Evolutionary conservation across 306 rosid genomes (phyloP), one percentile per base, ranked within the genome.

Genomic region (Sindora glabra): DNA sequence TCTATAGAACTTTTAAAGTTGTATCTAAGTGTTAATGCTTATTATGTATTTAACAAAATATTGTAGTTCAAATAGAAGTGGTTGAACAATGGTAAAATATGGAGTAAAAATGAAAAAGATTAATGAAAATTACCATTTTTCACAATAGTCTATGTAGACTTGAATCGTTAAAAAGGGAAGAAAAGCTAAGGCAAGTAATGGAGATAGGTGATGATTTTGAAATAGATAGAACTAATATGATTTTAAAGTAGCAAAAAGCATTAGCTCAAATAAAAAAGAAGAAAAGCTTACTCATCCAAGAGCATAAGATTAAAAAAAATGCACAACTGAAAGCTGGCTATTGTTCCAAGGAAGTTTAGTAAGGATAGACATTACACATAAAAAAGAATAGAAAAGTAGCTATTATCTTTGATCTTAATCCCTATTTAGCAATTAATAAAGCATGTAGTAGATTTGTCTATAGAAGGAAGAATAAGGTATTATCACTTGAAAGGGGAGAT

Each of bases 161-260:
- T 52, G 86, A 86, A 66, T 90, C 86, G 76, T 60, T 90, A 81
- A 90, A 90, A 74, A 78, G 79, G 59, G 95, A 90, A 56, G 97
- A 80, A 34, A 89, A 95, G 36, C 23, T 73, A 0, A 65, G 81
- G 29, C 79, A 70, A 69, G 79, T 67, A 7, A 89, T 79, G 49
- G 83, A 62, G 22, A 74, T 34, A 16, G 81, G 67, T 34, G 80
- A 64, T 54, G 95, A 78, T 72, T 80, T 82, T 84, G 94, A 84
- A 79, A 72, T 80, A 13, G 88, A 84, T 68, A 88, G 78, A 24
- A 12, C 57, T 61, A 86, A 76, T 39, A 68, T 90, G 78, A 80
- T 82, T 10, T 82, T 73, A 6, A 90, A 84, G 58, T 83, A 90
- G 73, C 79, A 72, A 59, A 78, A 52, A 76, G 78, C 81, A 68